Conservation (phyloP, 2,329 filamentous ascomycete species). For the Calonectria naviculata region DNA sequence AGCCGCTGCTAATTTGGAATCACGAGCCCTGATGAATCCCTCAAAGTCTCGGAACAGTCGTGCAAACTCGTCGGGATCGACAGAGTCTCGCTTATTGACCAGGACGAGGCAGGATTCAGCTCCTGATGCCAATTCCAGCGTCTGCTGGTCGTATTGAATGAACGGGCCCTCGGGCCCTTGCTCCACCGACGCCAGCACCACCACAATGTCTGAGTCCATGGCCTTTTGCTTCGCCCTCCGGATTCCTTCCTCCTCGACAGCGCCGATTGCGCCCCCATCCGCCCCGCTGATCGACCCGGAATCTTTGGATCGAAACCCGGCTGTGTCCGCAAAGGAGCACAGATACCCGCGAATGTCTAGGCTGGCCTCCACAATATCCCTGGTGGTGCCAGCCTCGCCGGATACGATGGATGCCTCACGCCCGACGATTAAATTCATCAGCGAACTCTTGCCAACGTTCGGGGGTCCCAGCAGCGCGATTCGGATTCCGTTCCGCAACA, state of each 20-base stretch:
- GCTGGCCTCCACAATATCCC: conserved; percentile 92
- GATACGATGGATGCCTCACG: conserved; percentile 96
- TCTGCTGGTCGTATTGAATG: conserved; percentile 67
- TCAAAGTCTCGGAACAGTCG: conserved; percentile 55
- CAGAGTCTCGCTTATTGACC: conserved; percentile 71
- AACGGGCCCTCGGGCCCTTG: conserved; percentile 46
- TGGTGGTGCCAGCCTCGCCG: conserved; percentile 89
- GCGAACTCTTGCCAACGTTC: conserved; percentile 93
- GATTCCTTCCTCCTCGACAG: conserved; percentile 91
- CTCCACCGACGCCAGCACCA: conserved; percentile 84
- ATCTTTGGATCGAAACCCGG: conserved; percentile 76
- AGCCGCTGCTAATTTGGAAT: conserved; percentile 46
- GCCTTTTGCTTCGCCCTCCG: conserved; percentile 85
- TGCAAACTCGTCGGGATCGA: conserved; percentile 48
- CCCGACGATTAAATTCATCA: conserved; percentile 91
- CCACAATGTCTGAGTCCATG: conserved; percentile 83
- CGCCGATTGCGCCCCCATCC: conserved; percentile 64
- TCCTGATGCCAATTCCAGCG: conserved; percentile 61
- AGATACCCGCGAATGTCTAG: conserved; percentile 91
- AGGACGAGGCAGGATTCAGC: conserved; percentile 64
- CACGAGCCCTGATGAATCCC: conserved; percentile 23
- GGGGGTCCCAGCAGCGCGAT: conserved; percentile 91
- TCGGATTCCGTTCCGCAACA: conserved; percentile 85
- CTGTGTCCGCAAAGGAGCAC: conserved; percentile 95
- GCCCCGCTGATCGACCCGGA: conserved; percentile 22